A percentile compares a stretch with the other conserved stretches of the same genome.
These are phyloP conservation scores for Brasilioporus rufonigricans DNA, from an alignment of 768 basidiomycete species.

Conservation along the genomic window DNA sequence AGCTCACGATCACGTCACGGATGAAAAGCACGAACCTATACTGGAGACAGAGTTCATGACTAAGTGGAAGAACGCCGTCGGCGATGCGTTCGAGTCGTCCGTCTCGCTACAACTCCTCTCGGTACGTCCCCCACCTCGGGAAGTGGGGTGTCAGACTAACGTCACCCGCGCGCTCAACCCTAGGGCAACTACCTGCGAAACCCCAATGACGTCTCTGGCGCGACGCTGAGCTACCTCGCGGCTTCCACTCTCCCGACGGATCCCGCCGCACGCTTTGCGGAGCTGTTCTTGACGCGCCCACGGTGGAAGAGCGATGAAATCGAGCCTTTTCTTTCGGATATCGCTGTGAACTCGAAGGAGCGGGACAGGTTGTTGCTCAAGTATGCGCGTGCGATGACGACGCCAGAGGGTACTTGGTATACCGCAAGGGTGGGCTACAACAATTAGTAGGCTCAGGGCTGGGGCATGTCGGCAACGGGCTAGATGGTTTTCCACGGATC, in stretches of 20 bases:
- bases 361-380: slow-evolving; percentile 86
- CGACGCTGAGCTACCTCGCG: slow-evolving; percentile 70
- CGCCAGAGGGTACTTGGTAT: slow-evolving; percentile 68
- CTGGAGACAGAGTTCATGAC: slow-evolving; percentile 51
- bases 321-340: slow-evolving; percentile 74
- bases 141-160: not conserved
- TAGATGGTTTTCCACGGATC: too few relatives aligned
- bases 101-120: slow-evolving; percentile 68
- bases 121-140: slow-evolving; percentile 38
- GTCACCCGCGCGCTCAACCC: not conserved
- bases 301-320: slow-evolving; percentile 83
- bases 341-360: slow-evolving; percentile 82
- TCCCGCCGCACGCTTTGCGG: slow-evolving; percentile 77
- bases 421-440: slow-evolving; percentile 65
- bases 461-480: too few relatives aligned
- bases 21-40: slow-evolving; percentile 56
- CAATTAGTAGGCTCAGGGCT: slow-evolving; percentile 36
- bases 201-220: slow-evolving; percentile 31
- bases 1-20: not conserved
- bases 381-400: slow-evolving; percentile 76
- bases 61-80: slow-evolving; percentile 72
- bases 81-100: slow-evolving; percentile 67
- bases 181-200: slow-evolving; percentile 76
- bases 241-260: slow-evolving; percentile 70
- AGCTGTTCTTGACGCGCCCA: slow-evolving; percentile 79